Conservation (phyloP, 139 green algal genomes). For the Asterochloris sp. region DNA sequence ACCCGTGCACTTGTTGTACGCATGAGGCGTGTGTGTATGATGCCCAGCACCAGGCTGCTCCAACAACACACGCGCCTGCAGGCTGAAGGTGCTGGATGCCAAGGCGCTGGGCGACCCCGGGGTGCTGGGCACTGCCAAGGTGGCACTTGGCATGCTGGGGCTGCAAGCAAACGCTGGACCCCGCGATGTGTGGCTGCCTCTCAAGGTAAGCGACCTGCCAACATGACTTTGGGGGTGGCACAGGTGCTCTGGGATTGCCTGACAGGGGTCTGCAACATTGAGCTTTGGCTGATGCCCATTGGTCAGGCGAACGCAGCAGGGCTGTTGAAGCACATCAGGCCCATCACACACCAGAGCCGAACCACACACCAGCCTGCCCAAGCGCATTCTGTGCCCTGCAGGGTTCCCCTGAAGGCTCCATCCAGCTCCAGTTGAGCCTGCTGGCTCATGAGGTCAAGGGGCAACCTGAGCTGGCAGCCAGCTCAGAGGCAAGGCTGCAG, state of each 20-base stretch:
- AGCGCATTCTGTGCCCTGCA: background rate
- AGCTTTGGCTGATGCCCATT: no score
- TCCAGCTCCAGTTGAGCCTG: constrained; percentile 23
- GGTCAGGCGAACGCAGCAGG: no score
- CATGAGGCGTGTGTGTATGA: no score
- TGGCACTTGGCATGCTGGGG: background rate
- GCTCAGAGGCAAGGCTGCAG: constrained; percentile 5
- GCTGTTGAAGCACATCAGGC: no score
- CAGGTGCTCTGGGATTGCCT: background rate
- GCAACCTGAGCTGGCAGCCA: constrained; percentile 6
- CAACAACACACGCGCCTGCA: background rate
- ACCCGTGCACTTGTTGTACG: no score
- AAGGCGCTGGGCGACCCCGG: constrained; percentile 15
- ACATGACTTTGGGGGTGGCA: background rate
- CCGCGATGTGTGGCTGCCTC: constrained; percentile 22
- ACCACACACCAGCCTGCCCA: no score
- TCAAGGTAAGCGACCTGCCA: background rate
- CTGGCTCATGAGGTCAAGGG: constrained; percentile 11
- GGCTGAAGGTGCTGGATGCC: constrained; percentile 22
- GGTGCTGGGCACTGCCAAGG: constrained; percentile 7
- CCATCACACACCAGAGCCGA: no score
- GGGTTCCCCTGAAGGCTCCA: constrained; percentile 14
- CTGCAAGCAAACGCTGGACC: constrained; percentile 18
- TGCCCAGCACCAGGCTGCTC: no score
- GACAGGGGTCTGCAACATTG: no score